These are phyloP conservation scores for Ganoderma meredithae DNA, from an alignment of 1,284 basidiomycete genomes.

Conservation along the genomic window DNA sequence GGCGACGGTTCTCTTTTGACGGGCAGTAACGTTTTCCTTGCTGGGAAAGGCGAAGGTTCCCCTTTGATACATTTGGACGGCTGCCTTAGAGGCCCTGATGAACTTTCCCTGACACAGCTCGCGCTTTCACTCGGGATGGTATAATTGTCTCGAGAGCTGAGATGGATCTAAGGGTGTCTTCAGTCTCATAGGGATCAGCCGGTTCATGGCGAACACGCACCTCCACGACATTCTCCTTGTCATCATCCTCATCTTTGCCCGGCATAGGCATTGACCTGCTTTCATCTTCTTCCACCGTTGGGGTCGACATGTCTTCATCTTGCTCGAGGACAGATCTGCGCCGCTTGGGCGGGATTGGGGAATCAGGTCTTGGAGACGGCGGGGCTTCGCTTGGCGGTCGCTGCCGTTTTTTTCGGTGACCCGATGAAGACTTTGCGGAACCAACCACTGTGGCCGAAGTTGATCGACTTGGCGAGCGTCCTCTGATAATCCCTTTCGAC, in stretches of 20 bases:
- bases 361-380: background rate
- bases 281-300: background rate
- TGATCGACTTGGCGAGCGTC: background rate
- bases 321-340: background rate
- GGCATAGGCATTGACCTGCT: background rate
- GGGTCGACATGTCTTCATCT: background rate
- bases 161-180: conserved; percentile 8
- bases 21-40: background rate
- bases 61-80: background rate
- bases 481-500: conserved; percentile 23
- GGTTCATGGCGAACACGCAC: background rate
- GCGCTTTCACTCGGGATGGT: conserved; percentile 7
- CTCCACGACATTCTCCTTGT: conserved; percentile 17
- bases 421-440: background rate
- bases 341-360: conserved; percentile 4
- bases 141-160: conserved; percentile 16
- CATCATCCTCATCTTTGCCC: conserved; percentile 8
- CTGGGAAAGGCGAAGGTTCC: background rate
- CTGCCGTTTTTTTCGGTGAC: conserved; percentile 8
- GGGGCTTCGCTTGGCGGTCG: background rate
- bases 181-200: background rate
- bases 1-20: conserved; percentile 2
- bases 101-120: background rate
- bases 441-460: conserved; percentile 1
- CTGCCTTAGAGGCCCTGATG: background rate